phyloP scores from a whole-genome alignment of 2,329 filamentous ascomycete species.

The Paecilomyces sp. region DNA sequence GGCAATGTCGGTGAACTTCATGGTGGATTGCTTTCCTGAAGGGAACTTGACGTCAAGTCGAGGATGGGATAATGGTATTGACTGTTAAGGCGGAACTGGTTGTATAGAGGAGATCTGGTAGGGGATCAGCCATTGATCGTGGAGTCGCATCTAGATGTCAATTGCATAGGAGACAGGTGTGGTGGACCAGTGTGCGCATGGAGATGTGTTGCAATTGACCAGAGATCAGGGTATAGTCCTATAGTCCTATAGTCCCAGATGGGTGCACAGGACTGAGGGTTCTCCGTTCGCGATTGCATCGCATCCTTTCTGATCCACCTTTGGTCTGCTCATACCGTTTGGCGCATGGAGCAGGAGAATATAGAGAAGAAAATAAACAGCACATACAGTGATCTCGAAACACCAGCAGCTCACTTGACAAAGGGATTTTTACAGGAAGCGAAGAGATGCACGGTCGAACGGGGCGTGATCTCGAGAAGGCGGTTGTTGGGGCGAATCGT shows the following conservation, averaged over 20 bases:
- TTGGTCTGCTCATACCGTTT: neutral
- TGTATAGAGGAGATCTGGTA: neutral
- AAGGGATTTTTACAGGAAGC: conserved; percentile 19
- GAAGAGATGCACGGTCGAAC: conserved; percentile 2
- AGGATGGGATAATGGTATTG: conserved; percentile 7
- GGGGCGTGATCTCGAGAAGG: neutral
- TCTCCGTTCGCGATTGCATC: neutral
- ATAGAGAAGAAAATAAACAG: neutral
- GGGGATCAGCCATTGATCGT: neutral
- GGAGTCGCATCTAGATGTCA: neutral
- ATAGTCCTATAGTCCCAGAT: neutral
- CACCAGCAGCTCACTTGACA: conserved; percentile 18
- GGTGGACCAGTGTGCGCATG: too few species aligned
- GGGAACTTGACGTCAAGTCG: conserved; percentile 8
- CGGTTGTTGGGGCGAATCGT: neutral
- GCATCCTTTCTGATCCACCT: neutral
- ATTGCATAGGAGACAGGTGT: too few species aligned
- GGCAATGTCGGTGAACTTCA: conserved; percentile 35
- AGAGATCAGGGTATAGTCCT: too few species aligned
- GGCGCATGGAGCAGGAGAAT: neutral
- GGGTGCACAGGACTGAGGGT: neutral
- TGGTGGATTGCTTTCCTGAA: conserved; percentile 12
- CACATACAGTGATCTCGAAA: conserved; percentile 23
- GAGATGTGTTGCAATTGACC: too few species aligned
- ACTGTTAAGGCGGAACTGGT: neutral